Conservation (phyloP, 768 basidiomycete genomes). For the Boletus subcaerulescens region DNA sequence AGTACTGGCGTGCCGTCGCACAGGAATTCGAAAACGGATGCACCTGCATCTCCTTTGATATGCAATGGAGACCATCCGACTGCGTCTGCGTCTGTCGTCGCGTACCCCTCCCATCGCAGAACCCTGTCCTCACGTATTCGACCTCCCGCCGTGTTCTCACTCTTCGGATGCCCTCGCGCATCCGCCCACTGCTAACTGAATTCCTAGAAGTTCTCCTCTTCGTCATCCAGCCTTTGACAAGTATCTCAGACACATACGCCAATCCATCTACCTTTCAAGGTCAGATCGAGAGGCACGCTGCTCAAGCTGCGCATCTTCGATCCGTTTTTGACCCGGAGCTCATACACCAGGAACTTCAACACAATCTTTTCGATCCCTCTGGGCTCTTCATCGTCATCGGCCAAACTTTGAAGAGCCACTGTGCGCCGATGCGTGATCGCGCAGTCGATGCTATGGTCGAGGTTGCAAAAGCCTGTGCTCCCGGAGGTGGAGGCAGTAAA, state of each 20-base stretch:
- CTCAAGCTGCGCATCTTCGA: conserved; percentile 64
- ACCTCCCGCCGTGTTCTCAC: conserved; percentile 50
- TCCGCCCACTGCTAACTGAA: conserved; percentile 65
- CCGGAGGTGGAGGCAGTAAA: conserved; percentile 52
- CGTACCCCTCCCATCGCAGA: conserved; percentile 38
- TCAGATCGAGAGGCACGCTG: conserved; percentile 60
- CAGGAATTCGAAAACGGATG: conserved; percentile 80
- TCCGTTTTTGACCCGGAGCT: conserved; percentile 78
- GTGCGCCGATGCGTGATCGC: conserved; percentile 89
- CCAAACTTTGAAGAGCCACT: conserved; percentile 80
- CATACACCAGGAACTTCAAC: conserved; percentile 78
- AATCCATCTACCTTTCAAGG: conserved; percentile 56
- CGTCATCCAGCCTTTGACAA: conserved; percentile 80
- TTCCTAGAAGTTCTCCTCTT: conserved; percentile 79
- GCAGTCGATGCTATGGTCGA: conserved; percentile 82
- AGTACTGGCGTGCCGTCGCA: conserved; percentile 81
- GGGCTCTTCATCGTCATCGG: conserved; percentile 79
- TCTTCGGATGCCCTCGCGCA: conserved; percentile 68
- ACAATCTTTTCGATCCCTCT: conserved; percentile 73
- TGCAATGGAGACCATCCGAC: conserved; percentile 49
- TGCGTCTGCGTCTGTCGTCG: conserved; percentile 56
- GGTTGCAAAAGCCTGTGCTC: conserved; percentile 57
- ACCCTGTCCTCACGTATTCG: conserved; percentile 43
- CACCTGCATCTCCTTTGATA: conserved; percentile 77
- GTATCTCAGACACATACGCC: conserved; percentile 56